These are phyloP conservation scores for Dioszegia hungarica DNA, from an alignment of 768 basidiomycete species.

Conservation along the genomic window DNA sequence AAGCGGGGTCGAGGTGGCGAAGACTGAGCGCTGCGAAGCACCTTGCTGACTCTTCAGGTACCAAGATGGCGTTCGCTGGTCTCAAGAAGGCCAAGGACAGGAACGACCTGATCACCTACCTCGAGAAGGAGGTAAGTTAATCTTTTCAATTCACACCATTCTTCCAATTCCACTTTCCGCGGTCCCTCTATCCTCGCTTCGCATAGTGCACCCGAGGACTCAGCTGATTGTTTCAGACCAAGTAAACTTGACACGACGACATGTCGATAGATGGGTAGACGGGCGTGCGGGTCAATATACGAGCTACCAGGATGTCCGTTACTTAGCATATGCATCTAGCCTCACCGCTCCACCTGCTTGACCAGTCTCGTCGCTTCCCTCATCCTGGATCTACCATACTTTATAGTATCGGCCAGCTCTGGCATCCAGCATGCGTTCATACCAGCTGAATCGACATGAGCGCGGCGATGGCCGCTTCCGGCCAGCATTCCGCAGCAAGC, in stretches of 20 bases:
- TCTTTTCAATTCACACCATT: not conserved
- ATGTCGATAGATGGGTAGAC: not conserved
- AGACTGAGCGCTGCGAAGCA: not conserved
- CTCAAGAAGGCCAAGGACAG: conserved; percentile 98
- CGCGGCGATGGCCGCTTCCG: too few species aligned
- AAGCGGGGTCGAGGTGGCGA: too few species aligned
- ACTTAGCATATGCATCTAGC: conserved; percentile 7
- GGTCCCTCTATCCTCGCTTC: not conserved
- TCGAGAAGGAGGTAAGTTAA: conserved; percentile 32
- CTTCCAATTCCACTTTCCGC: not conserved
- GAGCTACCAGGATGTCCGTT: not conserved
- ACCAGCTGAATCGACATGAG: too few species aligned
- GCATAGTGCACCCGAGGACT: not conserved
- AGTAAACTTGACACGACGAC: not conserved
- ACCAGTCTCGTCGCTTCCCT: not conserved
- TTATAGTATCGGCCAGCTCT: too few species aligned
- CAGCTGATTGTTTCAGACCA: conserved; percentile 2
- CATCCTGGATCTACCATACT: too few species aligned
- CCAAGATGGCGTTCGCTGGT: conserved; percentile 98
- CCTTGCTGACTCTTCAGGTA: conserved; percentile 54
- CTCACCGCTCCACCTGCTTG: not conserved
- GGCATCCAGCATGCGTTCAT: too few species aligned
- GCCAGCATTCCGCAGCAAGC: not conserved
- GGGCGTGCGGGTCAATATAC: not conserved
- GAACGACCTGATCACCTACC: conserved; percentile 75